Percentiles rank a stretch among this genome's conserved stretches.
phyloP scores from a whole-genome alignment of 73 alveolate genomes.

The Uronychia binucleata region DNA sequence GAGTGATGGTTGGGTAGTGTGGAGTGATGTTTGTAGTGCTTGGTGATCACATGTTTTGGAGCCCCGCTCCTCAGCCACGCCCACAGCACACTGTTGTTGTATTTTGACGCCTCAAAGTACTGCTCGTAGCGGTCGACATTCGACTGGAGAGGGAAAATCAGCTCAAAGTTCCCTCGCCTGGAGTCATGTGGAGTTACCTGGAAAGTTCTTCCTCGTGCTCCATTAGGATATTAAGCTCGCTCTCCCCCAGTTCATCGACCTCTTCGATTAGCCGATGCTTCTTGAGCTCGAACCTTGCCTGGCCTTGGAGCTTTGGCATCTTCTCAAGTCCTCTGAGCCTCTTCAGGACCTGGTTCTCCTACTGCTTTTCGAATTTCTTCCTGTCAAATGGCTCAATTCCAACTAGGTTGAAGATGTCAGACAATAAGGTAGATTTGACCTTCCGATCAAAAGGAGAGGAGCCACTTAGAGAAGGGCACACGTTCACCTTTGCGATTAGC shows the following conservation, averaged over 20 bases:
- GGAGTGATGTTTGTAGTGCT: too few species aligned
- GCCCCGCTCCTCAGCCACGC: too few species aligned
- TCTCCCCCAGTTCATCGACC: neutral
- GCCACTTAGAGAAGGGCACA: constrained; percentile 57
- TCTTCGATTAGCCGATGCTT: too few species aligned
- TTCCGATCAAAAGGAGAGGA: constrained; percentile 33
- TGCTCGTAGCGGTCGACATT: constrained; percentile 59
- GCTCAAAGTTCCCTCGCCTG: constrained; percentile 52
- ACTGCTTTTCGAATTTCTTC: constrained; percentile 39
- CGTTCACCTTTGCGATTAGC: constrained; percentile 69
- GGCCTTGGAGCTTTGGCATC: too few species aligned
- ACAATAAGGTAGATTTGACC: constrained; percentile 50
- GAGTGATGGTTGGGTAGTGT: too few species aligned
- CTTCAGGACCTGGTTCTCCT: constrained; percentile 8
- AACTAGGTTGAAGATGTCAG: constrained; percentile 47
- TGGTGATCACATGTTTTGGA: too few species aligned
- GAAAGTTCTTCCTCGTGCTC: constrained; percentile 56
- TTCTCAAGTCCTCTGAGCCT: too few species aligned
- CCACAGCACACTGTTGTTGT: too few species aligned
- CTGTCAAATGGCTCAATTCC: constrained; percentile 53
- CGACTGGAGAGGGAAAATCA: constrained; percentile 61
- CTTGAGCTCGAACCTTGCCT: too few species aligned
- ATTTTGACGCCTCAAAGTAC: constrained; percentile 37
- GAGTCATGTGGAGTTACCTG: too few species aligned
- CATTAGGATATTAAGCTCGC: neutral